Evolutionary conservation across 345 rosid species (phyloP).

Genomic region (Carallia pectinifolia): DNA sequence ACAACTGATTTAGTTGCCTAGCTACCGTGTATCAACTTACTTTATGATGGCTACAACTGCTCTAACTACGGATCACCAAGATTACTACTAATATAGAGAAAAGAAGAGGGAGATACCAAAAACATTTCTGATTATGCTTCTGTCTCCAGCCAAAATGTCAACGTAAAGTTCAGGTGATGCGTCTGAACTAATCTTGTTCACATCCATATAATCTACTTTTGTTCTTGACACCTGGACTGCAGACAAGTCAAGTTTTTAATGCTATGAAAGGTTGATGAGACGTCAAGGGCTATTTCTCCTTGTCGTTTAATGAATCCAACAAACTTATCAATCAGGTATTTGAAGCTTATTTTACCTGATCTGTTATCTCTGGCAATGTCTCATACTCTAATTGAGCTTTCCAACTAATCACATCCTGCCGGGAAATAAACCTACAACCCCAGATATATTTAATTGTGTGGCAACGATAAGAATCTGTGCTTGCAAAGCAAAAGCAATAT

Average conservation of each 20-base stretch:
- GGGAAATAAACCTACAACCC: constrained; percentile 57
- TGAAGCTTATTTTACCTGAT: constrained; percentile 52
- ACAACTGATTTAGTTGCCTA: too few species aligned
- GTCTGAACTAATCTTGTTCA: constrained; percentile 55
- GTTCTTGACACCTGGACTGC: constrained; percentile 96
- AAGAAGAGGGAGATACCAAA: constrained; percentile 55
- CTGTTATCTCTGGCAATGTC: constrained; percentile 40
- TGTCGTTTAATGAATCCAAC: background rate
- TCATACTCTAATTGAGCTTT: constrained; percentile 74
- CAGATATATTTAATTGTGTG: constrained; percentile 9
- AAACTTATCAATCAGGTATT: background rate
- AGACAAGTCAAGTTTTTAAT: constrained; percentile 74
- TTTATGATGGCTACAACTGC: background rate
- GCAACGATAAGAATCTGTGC: background rate
- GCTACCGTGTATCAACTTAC: background rate
- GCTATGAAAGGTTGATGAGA: constrained; percentile 30
- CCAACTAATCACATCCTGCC: constrained; percentile 77
- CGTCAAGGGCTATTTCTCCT: background rate
- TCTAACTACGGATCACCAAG: background rate
- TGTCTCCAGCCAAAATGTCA: constrained; percentile 67
- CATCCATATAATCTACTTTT: constrained; percentile 73
- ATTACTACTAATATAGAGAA: background rate
- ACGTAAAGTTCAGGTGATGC: constrained; percentile 58
- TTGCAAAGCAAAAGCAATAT: background rate
- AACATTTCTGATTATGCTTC: constrained; percentile 74